Evolutionary conservation across 2,329 filamentous ascomycete genomes (phyloP).

Genomic region (Trichoderma koningii): DNA sequence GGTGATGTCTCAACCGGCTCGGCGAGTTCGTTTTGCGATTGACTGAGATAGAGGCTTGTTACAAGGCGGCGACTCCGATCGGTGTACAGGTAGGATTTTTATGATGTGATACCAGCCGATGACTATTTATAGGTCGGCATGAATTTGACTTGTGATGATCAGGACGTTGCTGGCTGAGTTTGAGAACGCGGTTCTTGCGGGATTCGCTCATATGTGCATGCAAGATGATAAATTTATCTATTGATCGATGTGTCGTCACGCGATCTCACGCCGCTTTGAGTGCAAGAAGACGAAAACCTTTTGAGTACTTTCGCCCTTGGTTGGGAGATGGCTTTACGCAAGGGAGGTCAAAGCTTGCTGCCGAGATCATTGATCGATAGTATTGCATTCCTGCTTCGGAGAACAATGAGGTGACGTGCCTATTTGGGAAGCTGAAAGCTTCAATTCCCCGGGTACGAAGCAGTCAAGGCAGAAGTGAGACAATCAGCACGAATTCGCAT

Average conservation of each 20-base stretch:
- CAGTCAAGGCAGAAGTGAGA: background rate
- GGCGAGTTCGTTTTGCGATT: constrained; percentile 40
- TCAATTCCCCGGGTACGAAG: background rate
- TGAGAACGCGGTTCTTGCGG: background rate
- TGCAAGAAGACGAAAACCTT: background rate
- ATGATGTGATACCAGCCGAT: background rate
- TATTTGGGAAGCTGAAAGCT: background rate
- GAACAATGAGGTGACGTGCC: background rate
- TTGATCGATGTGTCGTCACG: background rate
- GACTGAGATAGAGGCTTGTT: constrained; percentile 29
- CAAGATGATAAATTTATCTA: background rate
- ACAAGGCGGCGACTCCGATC: constrained; percentile 2
- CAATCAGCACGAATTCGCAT: background rate
- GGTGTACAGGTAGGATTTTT: background rate
- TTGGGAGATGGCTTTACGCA: background rate
- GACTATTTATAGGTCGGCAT: background rate
- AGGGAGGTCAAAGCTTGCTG: background rate
- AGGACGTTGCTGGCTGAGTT: background rate
- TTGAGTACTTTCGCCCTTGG: background rate
- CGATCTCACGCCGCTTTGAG: background rate
- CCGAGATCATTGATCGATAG: background rate
- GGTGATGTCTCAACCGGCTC: constrained; percentile 35
- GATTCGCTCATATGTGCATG: background rate
- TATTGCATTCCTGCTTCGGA: constrained; percentile 3
- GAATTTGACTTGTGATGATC: background rate